Conservation (phyloP, 2,329 filamentous ascomycete genomes). For the Pyrenophora graminea region DNA sequence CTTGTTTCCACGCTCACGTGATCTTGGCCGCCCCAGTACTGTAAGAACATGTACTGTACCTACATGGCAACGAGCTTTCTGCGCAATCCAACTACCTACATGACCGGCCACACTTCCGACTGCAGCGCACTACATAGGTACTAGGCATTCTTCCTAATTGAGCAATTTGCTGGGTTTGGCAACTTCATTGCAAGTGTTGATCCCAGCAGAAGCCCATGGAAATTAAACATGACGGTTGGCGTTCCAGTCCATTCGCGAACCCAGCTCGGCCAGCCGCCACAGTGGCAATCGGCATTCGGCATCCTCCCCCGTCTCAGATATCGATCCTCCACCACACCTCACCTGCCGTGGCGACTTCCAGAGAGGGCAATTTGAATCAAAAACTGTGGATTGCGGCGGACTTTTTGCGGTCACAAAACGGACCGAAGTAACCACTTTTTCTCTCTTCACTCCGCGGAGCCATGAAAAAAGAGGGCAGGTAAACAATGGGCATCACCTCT, state of each 20-base stretch:
- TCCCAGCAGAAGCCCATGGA: constrained; percentile 13
- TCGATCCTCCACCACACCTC: constrained; percentile 4
- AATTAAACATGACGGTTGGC: constrained; percentile 4
- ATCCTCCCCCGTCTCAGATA: constrained; percentile 3
- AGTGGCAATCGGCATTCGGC: constrained; percentile 11
- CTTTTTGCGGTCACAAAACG: constrained; percentile 16
- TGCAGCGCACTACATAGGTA: background rate
- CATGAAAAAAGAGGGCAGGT: constrained; percentile 1
- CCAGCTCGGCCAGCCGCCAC: constrained; percentile 4
- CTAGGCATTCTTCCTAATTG: background rate
- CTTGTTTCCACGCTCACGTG: no score
- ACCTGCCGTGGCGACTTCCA: constrained; percentile 12
- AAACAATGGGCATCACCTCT: background rate
- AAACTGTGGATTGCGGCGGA: constrained; percentile 15
- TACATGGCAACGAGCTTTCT: no score
- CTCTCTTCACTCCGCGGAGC: constrained; percentile 2
- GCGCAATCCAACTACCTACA: no score
- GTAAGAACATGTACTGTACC: no score
- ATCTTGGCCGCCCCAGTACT: no score
- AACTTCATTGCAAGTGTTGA: constrained; percentile 6
- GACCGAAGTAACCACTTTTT: constrained; percentile 10
- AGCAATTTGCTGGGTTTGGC: constrained; percentile 11
- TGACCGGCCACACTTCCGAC: background rate
- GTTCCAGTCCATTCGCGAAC: constrained; percentile 9
- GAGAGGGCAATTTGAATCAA: constrained; percentile 11